phyloP scores from a whole-genome alignment of 1,139 yeast genomes.

The Pichia sp. region DNA sequence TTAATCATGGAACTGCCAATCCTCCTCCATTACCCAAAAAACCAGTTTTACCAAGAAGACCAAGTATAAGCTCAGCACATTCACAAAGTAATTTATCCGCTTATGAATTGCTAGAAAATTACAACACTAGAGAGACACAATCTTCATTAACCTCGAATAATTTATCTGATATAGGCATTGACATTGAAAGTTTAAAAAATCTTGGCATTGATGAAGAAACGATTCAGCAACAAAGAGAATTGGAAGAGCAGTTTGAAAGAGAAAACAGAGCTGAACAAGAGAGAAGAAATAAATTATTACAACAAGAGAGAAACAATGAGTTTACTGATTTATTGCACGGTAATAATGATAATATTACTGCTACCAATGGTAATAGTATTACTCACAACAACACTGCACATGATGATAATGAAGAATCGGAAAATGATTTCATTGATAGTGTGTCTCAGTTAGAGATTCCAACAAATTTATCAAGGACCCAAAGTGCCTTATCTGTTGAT shows the following conservation, averaged over 20 bases:
- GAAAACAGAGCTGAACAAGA: background rate
- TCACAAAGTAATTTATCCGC: constrained; percentile 4
- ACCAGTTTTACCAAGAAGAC: constrained; percentile 13
- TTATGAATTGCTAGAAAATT: constrained; percentile 6
- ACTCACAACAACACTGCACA: background rate
- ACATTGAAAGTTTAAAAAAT: constrained; percentile 6
- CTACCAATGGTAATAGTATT: background rate
- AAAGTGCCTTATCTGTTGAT: background rate
- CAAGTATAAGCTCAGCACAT: constrained; percentile 5
- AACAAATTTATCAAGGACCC: constrained; percentile 5
- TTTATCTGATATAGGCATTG: too few species aligned
- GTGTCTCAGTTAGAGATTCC: constrained; percentile 14
- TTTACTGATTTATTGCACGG: background rate
- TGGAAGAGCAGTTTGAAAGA: constrained; percentile 10
- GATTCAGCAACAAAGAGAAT: constrained; percentile 9
- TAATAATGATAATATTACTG: background rate
- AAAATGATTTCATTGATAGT: constrained; percentile 5
- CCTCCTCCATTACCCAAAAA: background rate
- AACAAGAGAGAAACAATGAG: background rate
- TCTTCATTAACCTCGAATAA: too few species aligned
- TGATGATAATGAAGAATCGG: background rate
- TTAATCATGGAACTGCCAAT: constrained; percentile 2
- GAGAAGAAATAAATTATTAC: background rate
- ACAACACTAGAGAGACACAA: too few species aligned
- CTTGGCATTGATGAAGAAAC: constrained; percentile 13